phyloP scores from a whole-genome alignment of 2,329 filamentous ascomycete species.

The Arthrinium puccinioides region DNA sequence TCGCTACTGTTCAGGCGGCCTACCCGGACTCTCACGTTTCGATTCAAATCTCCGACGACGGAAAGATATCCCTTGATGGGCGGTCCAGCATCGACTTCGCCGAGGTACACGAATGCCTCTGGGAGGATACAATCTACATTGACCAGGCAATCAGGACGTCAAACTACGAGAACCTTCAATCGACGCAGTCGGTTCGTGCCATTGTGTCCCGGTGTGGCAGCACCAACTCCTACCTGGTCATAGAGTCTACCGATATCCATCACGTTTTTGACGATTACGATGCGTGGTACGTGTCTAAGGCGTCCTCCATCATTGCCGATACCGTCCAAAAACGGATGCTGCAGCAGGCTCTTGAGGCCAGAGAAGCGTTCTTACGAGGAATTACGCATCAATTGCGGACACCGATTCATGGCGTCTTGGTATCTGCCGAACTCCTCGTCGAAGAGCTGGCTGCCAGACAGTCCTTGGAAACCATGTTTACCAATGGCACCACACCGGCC shows the following conservation, averaged over 20 bases:
- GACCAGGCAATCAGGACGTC: slow-evolving; percentile 1
- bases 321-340: slow-evolving; percentile 29
- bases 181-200: slow-evolving; percentile 1
- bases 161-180: slow-evolving; percentile 1
- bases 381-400: slow-evolving; percentile 40
- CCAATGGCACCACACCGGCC: neutral
- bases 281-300: slow-evolving; percentile 34
- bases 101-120: slow-evolving; percentile 3
- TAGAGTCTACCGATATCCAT: slow-evolving; percentile 30
- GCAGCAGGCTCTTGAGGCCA: slow-evolving; percentile 31
- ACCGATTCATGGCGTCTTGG: slow-evolving; percentile 38
- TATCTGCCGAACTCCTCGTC: slow-evolving; percentile 13
- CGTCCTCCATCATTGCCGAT: slow-evolving; percentile 28
- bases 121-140: slow-evolving; percentile 4
- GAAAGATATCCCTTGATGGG: neutral
- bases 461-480: neutral
- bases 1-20: neutral
- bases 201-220: slow-evolving; percentile 4
- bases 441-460: slow-evolving; percentile 1
- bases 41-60: neutral
- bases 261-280: slow-evolving; percentile 39
- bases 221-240: slow-evolving; percentile 1
- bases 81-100: neutral
- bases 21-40: slow-evolving; percentile 2
- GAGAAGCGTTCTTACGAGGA: slow-evolving; percentile 35